These are phyloP conservation scores for Fonsecaea erecta DNA, from an alignment of 2,329 filamentous ascomycete species.

Conservation along the genomic window DNA sequence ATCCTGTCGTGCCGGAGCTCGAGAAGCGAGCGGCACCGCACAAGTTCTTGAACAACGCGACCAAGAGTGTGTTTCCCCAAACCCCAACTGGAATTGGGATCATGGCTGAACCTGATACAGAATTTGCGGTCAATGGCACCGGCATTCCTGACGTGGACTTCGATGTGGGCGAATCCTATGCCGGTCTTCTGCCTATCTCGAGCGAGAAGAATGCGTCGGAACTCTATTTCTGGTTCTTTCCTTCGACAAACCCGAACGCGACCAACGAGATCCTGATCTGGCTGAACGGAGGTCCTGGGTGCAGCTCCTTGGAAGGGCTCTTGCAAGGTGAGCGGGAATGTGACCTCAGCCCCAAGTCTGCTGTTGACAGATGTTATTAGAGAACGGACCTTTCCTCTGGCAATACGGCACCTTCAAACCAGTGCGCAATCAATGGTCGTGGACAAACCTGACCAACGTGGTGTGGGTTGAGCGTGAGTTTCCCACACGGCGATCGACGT, in stretches of 20 bases:
- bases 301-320: constrained; percentile 73
- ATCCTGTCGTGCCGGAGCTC: constrained; percentile 14
- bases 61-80: constrained; percentile 26
- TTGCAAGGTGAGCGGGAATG: constrained; percentile 72
- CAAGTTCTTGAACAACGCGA: constrained; percentile 32
- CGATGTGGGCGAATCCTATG: constrained; percentile 56
- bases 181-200: constrained; percentile 60
- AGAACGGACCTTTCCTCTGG: constrained; percentile 45
- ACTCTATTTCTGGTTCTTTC: constrained; percentile 59
- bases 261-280: constrained; percentile 48
- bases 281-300: constrained; percentile 93
- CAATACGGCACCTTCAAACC: constrained; percentile 40
- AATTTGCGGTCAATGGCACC: constrained; percentile 67
- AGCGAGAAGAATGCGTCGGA: constrained; percentile 46
- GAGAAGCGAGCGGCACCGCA: constrained; percentile 25
- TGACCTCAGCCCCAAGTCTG: constrained; percentile 53
- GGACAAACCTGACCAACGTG: constrained; percentile 76
- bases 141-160: constrained; percentile 71
- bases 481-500: not conserved
- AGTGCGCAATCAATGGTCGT: constrained; percentile 60
- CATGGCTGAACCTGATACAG: constrained; percentile 43
- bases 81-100: too few species aligned
- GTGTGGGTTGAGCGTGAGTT: constrained; percentile 68
- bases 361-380: constrained; percentile 22
- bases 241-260: constrained; percentile 50